Conservation (phyloP, 2,329 filamentous ascomycete genomes). For the Stemphylium beticola region DNA sequence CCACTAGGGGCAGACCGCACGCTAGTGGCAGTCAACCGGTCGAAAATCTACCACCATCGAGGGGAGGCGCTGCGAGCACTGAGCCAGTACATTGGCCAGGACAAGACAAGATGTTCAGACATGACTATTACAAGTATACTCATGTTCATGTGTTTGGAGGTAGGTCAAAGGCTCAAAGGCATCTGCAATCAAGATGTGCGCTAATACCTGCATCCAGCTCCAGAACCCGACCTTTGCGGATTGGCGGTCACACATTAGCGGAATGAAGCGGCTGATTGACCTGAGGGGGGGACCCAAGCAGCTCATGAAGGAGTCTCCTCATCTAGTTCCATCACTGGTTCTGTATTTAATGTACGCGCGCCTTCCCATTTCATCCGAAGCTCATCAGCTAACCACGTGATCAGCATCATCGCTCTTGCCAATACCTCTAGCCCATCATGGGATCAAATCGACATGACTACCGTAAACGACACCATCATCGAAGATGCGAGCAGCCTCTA, state of each 20-base stretch:
- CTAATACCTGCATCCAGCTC: conserved; percentile 22
- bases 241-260: conserved; percentile 39
- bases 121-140: conserved; percentile 36
- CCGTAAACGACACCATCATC: conserved; percentile 15
- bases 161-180: conserved; percentile 7
- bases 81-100: conserved; percentile 28
- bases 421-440: conserved; percentile 36
- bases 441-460: conserved; percentile 33
- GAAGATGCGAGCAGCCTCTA: conserved; percentile 29
- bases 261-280: conserved; percentile 34
- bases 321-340: conserved; percentile 30
- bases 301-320: conserved; percentile 19
- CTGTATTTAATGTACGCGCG: conserved; percentile 35
- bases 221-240: conserved; percentile 30
- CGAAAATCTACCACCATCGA: conserved; percentile 37
- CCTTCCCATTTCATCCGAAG: neutral
- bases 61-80: conserved; percentile 37
- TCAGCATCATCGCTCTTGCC: conserved; percentile 30
- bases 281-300: conserved; percentile 35
- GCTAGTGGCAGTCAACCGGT: conserved; percentile 17
- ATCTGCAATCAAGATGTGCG: neutral
- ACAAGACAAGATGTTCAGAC: conserved; percentile 32
- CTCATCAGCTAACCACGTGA: conserved; percentile 1
- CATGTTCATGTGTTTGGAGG: conserved; percentile 40
- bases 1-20: conserved; percentile 17